Evolutionary conservation across 1,139 yeast genomes (phyloP), one percentile per base, ranked within the genome.

Genomic region (Hansenula lynferdii): DNA sequence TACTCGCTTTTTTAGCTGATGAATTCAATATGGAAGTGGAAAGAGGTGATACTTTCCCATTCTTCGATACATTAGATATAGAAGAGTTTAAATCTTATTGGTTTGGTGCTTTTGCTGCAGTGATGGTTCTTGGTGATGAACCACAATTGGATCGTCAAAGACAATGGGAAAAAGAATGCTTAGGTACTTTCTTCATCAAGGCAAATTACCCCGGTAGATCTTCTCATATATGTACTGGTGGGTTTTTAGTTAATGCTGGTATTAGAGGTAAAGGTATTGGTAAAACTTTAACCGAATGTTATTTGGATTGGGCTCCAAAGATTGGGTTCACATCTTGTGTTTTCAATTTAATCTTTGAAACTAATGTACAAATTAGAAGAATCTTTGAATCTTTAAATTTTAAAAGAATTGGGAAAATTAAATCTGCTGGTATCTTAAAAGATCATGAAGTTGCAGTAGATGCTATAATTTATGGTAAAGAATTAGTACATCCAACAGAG

Each of bases 251-350:
- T 3, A 87, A 89, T 60, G 94, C 95, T 2, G 95, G 95, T 45
- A 85, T 85, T 47, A 65, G 98, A 50, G 92, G 94, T n/a, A 84
- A 83, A 56, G 96, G 97, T 5, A 85, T 92, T 31, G 98, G 98
- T 5, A 69, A 80, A 42, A 84, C 94, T 0, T 61, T 92, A 46
- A 81, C 87, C 10, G 95, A 86, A 51, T 82, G 95, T 48, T 87
- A 78, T 52, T 59, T 89, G 21, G 87, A 83, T 46, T 92, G 97
- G 97, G 89, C 97, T 1, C 95, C 94, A 6, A 68, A 79, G 44
- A 67, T 90, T 32, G 97, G 97, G 1, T 92, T 85, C 60, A 83
- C 90, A 0, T 84, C 87, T 47, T 75, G 87, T 11, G 77, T 85
- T 44, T 86, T 92, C 64, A 87, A 90, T 47, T 66, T 92, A 38